Conservation (phyloP, 306 rosid species). For the Fragaria iinumae region DNA sequence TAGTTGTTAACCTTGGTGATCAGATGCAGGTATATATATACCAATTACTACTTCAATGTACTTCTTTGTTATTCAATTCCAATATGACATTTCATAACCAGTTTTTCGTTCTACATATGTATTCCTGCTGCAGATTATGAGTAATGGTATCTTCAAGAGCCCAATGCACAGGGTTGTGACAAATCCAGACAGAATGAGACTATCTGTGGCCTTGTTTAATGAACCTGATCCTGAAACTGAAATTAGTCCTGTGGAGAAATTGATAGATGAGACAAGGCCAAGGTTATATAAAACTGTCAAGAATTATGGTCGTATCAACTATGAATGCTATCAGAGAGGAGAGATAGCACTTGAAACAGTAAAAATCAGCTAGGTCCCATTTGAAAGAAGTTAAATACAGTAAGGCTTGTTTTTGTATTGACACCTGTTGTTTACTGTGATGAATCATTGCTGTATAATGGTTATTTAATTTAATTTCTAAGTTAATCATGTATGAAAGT, state of each 20-base stretch:
- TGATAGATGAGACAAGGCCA: conserved; percentile 15
- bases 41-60: too few relatives aligned
- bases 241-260: conserved; percentile 12
- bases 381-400: too few relatives aligned
- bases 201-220: conserved; percentile 19
- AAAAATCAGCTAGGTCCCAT: too few relatives aligned
- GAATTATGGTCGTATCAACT: conserved; percentile 14
- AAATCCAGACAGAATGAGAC: conserved; percentile 20
- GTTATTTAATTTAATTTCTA: too few relatives aligned
- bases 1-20: conserved; percentile 75
- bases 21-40: conserved; percentile 25
- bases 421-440: too few relatives aligned
- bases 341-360: neutral
- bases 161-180: conserved; percentile 22
- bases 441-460: too few relatives aligned
- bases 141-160: conserved; percentile 22
- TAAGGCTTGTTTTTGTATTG: too few relatives aligned
- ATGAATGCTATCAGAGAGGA: conserved; percentile 17
- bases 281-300: conserved; percentile 16
- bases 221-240: conserved; percentile 14
- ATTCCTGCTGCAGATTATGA: conserved; percentile 14
- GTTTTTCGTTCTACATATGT: neutral
- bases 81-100: too few relatives aligned
- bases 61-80: neutral
- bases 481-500: too few relatives aligned